phyloP scores from a whole-genome alignment of 768 basidiomycete genomes.

The Boletus vermiculosoides region DNA sequence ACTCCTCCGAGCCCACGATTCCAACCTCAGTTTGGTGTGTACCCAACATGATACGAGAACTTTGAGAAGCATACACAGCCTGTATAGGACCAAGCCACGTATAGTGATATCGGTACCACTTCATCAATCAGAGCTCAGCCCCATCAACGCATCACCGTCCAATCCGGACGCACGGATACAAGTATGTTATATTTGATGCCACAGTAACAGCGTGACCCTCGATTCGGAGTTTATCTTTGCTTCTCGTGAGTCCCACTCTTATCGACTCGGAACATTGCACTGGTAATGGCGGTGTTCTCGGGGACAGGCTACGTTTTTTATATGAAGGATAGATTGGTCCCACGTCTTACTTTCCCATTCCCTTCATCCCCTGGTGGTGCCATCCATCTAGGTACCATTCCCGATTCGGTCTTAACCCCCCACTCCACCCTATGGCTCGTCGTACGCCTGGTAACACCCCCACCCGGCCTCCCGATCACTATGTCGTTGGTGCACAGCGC shows the following conservation, averaged over 20 bases:
- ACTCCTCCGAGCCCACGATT: background rate
- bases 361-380: background rate
- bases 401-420: background rate
- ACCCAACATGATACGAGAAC: background rate
- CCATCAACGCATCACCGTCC: background rate
- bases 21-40: background rate
- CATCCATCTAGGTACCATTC: background rate
- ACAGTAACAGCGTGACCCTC: background rate
- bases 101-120: background rate
- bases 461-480: slow-evolving; percentile 2
- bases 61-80: slow-evolving; percentile 10
- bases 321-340: slow-evolving; percentile 5
- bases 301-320: slow-evolving; percentile 2
- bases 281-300: slow-evolving; percentile 3
- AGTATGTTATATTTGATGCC: background rate
- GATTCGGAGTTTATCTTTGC: background rate
- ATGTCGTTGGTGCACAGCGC: slow-evolving; percentile 21
- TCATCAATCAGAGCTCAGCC: background rate
- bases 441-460: background rate
- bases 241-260: background rate
- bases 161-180: background rate
- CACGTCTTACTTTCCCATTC: slow-evolving; percentile 4
- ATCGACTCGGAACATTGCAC: slow-evolving; percentile 4
- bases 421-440: slow-evolving; percentile 1
- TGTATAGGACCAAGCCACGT: background rate